These are phyloP conservation scores for Suillus spraguei DNA, from an alignment of 768 basidiomycete species.

Conservation along the genomic window DNA sequence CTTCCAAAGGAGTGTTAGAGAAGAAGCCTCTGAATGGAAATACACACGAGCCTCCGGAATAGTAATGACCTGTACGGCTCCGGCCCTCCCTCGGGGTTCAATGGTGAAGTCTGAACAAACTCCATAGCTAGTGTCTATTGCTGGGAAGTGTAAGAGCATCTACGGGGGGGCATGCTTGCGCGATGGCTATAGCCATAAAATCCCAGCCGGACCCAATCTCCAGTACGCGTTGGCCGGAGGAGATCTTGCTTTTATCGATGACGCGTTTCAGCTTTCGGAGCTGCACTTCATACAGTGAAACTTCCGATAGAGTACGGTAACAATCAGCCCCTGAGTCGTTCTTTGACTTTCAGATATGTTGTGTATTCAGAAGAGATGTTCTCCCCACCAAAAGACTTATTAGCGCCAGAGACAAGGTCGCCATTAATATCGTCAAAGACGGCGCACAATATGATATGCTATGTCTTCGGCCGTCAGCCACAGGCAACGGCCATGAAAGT, in stretches of 20 bases:
- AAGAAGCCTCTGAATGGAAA: background rate
- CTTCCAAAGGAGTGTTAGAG: constrained; percentile 25
- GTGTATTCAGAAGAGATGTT: background rate
- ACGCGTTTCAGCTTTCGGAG: constrained; percentile 65
- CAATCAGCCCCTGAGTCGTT: background rate
- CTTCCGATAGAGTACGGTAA: constrained; percentile 7
- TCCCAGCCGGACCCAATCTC: constrained; percentile 87
- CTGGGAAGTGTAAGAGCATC: constrained; percentile 73
- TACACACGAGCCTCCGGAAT: constrained; percentile 70
- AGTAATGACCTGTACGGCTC: constrained; percentile 75
- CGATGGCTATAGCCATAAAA: constrained; percentile 66
- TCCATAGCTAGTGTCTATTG: constrained; percentile 62
- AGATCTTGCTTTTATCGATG: constrained; percentile 64
- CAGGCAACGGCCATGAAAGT: too few species aligned
- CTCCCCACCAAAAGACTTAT: background rate
- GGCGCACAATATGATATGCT: constrained; percentile 77
- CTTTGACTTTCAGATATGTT: background rate
- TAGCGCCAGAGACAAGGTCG: constrained; percentile 37
- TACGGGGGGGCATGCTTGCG: constrained; percentile 53
- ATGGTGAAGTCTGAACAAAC: constrained; percentile 56
- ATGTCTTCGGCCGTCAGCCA: constrained; percentile 58
- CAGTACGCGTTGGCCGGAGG: constrained; percentile 56
- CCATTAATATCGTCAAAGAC: constrained; percentile 68
- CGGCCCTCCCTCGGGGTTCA: constrained; percentile 60
- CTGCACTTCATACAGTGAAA: constrained; percentile 51